Conservation (phyloP, 176 grass and related monocot genomes). For the Triticum urartu region DNA sequence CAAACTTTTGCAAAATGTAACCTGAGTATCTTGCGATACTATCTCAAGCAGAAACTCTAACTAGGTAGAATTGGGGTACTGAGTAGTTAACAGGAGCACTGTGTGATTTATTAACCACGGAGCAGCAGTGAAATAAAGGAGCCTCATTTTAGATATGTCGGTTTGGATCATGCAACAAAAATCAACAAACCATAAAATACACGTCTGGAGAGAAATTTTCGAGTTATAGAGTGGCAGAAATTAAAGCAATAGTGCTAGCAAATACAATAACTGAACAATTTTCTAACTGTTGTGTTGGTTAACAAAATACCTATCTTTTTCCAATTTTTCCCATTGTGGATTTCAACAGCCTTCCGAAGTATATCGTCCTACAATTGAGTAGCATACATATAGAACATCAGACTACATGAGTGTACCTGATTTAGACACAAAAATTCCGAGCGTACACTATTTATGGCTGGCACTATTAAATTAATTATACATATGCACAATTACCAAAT, state of each 20-base stretch:
- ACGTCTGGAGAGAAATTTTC: neutral
- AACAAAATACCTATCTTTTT: conserved; percentile 80
- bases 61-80: neutral
- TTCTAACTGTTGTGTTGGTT: conserved; percentile 1
- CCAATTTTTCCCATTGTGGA: conserved; percentile 86
- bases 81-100: neutral
- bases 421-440: neutral
- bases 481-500: neutral
- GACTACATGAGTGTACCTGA: conserved; percentile 10
- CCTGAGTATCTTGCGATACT: neutral
- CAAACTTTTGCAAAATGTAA: neutral
- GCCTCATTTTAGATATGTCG: neutral
- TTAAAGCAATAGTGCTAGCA: neutral
- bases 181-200: neutral
- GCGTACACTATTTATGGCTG: neutral
- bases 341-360: conserved; percentile 69
- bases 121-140: neutral
- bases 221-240: neutral
- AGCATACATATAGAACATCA: conserved; percentile 27
- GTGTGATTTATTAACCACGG: neutral
- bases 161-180: neutral
- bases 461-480: neutral
- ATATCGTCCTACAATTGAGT: conserved; percentile 68
- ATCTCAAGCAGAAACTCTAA: neutral
- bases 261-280: neutral